Percentiles rank a stretch among this genome's conserved stretches.
phyloP scores from a whole-genome alignment of 139 green algal genomes.

The Raphidocelis subcapitata region DNA sequence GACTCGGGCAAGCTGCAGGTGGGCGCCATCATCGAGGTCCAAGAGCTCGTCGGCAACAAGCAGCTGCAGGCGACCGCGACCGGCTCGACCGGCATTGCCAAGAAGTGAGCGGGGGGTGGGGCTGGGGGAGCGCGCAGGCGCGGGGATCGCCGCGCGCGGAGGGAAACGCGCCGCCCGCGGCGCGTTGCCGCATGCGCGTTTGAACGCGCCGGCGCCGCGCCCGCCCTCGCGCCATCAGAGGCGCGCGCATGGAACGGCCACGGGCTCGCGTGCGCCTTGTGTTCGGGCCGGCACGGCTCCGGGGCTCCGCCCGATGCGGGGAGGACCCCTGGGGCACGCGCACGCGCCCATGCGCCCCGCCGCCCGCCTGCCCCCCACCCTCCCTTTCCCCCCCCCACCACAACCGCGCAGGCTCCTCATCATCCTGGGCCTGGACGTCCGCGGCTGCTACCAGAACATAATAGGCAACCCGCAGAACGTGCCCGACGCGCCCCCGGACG shows the following conservation, averaged over 20 bases:
- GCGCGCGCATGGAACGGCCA: too few relatives aligned
- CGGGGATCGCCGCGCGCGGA: background rate
- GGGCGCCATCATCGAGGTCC: slow-evolving; percentile 57
- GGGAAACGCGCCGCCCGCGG: background rate
- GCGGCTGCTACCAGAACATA: slow-evolving; percentile 17
- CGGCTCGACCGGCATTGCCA: too few relatives aligned
- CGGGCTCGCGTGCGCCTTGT: too few relatives aligned
- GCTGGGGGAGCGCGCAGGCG: background rate
- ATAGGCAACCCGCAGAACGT: slow-evolving; percentile 40
- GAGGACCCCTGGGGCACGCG: too few relatives aligned
- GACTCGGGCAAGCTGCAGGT: slow-evolving; percentile 36
- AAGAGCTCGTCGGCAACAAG: slow-evolving; percentile 68
- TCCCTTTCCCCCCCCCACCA: background rate
- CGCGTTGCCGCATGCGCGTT: too few relatives aligned
- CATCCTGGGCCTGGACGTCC: slow-evolving; percentile 38
- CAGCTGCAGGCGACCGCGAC: slow-evolving; percentile 5
- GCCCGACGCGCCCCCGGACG: background rate
- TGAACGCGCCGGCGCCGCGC: too few relatives aligned
- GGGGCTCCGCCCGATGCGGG: too few relatives aligned
- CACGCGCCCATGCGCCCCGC: too few relatives aligned
- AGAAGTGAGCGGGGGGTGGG: slow-evolving; percentile 9
- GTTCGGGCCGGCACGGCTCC: too few relatives aligned
- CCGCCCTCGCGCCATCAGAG: too few relatives aligned
- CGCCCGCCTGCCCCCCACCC: background rate
- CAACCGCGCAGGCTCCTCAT: slow-evolving; percentile 73